phyloP scores from a whole-genome alignment of 768 basidiomycete species.

The Boletus vinaceobasis region DNA sequence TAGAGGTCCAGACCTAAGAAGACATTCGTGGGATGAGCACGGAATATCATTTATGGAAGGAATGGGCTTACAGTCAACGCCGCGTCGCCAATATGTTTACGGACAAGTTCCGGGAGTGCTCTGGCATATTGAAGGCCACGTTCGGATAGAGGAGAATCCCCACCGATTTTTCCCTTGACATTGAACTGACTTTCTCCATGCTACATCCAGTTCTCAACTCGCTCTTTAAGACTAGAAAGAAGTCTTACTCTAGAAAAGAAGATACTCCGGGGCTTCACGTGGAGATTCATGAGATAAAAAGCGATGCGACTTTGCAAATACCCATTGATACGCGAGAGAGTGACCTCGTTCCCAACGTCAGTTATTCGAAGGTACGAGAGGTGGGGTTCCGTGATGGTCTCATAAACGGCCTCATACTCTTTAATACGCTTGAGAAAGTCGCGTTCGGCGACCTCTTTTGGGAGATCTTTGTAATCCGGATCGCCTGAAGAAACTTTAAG shows the following conservation, averaged over 20 bases:
- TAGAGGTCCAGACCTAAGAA: conserved; percentile 97
- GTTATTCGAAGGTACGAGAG: conserved; percentile 88
- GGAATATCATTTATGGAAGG: background rate
- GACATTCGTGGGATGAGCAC: background rate
- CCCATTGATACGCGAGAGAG: conserved; percentile 82
- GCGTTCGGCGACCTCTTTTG: conserved; percentile 76
- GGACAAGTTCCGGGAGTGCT: conserved; percentile 84
- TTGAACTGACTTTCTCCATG: conserved; percentile 99
- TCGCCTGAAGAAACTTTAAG: conserved; percentile 96
- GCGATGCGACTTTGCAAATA: conserved; percentile 97
- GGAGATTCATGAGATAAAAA: conserved; percentile 98
- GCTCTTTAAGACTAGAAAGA: background rate
- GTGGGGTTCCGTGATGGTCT: conserved; percentile 89
- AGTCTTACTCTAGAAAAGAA: conserved; percentile 87
- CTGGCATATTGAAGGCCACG: conserved; percentile 82
- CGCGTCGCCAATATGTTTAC: conserved; percentile 86
- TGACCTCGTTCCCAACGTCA: conserved; percentile 91
- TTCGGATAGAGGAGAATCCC: conserved; percentile 86
- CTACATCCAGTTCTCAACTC: conserved; percentile 39
- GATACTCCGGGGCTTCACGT: conserved; percentile 94
- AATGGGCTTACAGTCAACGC: conserved; percentile 64
- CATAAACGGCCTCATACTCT: conserved; percentile 93
- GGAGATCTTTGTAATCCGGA: conserved; percentile 93
- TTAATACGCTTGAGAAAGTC: conserved; percentile 92
- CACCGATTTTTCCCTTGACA: conserved; percentile 94